Percentiles rank a stretch among this genome's conserved stretches.
Conservation (phyloP, 495 filamentous ascomycete species). For the Cercophora scortea region DNA sequence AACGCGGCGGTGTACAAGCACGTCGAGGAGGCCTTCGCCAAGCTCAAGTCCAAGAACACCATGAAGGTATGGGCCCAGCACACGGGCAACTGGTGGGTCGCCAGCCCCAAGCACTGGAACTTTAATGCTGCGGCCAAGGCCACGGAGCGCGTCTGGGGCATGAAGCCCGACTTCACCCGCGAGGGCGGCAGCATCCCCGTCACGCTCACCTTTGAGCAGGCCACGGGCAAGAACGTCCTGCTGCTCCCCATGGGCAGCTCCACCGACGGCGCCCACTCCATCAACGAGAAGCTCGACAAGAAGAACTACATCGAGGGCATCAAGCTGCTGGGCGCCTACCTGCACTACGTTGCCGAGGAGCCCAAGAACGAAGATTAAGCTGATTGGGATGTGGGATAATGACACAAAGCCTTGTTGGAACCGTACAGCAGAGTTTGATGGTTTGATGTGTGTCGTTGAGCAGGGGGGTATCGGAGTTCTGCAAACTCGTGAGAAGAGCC, state of each 20-base stretch:
- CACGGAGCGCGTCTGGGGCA: conserved; percentile 82
- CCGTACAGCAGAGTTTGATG: no score
- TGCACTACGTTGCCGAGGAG: conserved; percentile 96
- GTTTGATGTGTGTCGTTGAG: no score
- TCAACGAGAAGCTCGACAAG: conserved; percentile 97
- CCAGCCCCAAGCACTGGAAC: conserved; percentile 96
- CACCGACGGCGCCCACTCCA: conserved; percentile 91
- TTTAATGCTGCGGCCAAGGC: conserved; percentile 90
- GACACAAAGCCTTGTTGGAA: no score
- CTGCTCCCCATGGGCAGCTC: conserved; percentile 94
- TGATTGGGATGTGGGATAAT: not conserved
- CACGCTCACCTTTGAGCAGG: conserved; percentile 94
- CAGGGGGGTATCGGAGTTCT: no score
- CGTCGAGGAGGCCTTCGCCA: conserved; percentile 70
- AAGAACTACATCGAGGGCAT: conserved; percentile 98
- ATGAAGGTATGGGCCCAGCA: conserved; percentile 74
- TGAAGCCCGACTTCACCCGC: conserved; percentile 89
- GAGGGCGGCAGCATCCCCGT: conserved; percentile 97
- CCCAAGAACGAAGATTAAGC: conserved; percentile 36
- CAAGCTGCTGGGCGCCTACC: conserved; percentile 87
- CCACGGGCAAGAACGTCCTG: conserved; percentile 96
- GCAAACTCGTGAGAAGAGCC: no score
- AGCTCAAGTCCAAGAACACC: conserved; percentile 83
- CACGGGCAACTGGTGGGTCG: conserved; percentile 96
- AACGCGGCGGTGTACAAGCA: conserved; percentile 75